Percentiles rank a stretch among this genome's conserved stretches.
These are phyloP conservation scores for Xylaria arbuscula DNA, from an alignment of 2,329 filamentous ascomycete genomes.

Conservation along the genomic window DNA sequence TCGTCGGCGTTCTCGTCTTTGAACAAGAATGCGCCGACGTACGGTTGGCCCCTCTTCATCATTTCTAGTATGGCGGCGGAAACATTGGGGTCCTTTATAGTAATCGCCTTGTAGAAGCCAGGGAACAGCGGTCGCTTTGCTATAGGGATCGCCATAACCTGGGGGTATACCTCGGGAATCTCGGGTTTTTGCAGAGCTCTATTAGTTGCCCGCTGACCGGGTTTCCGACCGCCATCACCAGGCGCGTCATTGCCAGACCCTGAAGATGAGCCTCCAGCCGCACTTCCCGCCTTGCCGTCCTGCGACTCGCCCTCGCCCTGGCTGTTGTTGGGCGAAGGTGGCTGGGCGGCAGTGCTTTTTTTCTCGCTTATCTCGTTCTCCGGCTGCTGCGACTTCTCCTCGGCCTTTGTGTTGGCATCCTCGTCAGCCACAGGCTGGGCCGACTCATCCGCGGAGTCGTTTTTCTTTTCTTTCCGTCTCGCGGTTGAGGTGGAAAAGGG, in stretches of 20 bases:
- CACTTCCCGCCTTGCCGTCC: slow-evolving; percentile 69
- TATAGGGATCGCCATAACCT: slow-evolving; percentile 97
- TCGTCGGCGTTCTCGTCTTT: slow-evolving; percentile 96
- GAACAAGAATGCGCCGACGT: slow-evolving; percentile 95
- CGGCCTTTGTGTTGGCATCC: slow-evolving; percentile 63
- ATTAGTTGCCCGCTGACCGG: slow-evolving; percentile 74
- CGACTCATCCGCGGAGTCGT: slow-evolving; percentile 63
- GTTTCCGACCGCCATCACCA: slow-evolving; percentile 73
- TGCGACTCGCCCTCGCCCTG: slow-evolving; percentile 54
- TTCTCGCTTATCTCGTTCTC: slow-evolving; percentile 62
- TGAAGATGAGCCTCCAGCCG: slow-evolving; percentile 65
- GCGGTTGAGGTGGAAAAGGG: slow-evolving; percentile 54
- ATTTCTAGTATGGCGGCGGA: slow-evolving; percentile 93
- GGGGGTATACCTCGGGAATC: slow-evolving; percentile 94
- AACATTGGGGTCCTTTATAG: slow-evolving; percentile 92
- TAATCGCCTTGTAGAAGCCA: slow-evolving; percentile 98
- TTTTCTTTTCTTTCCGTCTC: slow-evolving; percentile 56
- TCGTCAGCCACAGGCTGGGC: slow-evolving; percentile 64
- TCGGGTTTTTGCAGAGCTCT: slow-evolving; percentile 85
- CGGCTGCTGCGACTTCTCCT: slow-evolving; percentile 58
- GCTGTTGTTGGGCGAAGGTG: slow-evolving; percentile 59
- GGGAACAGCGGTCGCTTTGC: slow-evolving; percentile 93
- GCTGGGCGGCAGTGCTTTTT: slow-evolving; percentile 56
- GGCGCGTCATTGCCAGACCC: slow-evolving; percentile 66
- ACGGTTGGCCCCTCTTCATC: slow-evolving; percentile 96